Percentiles rank a stretch among this genome's conserved stretches.
phyloP scores from a whole-genome alignment of 345 rosid genomes.

The Pugionium cornutum region DNA sequence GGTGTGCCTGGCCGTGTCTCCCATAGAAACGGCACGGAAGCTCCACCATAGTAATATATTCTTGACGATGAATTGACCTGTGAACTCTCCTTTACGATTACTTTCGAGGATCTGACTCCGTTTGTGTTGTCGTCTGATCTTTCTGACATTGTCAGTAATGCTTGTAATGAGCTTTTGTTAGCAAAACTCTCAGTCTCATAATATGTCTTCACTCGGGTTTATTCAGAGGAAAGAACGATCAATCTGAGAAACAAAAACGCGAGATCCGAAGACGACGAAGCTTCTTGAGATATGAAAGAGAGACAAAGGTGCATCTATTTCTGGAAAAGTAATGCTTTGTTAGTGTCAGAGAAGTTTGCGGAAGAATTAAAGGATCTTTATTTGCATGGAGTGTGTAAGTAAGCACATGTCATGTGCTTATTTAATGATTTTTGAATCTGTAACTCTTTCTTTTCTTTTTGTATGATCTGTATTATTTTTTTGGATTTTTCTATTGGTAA shows the following conservation, averaged over 20 bases:
- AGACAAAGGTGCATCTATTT: conserved; percentile 34
- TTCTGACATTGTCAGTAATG: conserved; percentile 34
- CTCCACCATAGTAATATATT: conserved; percentile 64
- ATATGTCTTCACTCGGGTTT: conserved; percentile 1
- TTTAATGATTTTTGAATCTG: background rate
- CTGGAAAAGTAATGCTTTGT: conserved; percentile 35
- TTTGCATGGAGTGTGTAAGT: conserved; percentile 25
- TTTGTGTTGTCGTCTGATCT: background rate
- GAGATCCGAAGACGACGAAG: conserved; percentile 42
- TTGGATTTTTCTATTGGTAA: conserved; percentile 23
- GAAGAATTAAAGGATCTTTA: no score
- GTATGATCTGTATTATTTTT: conserved; percentile 10
- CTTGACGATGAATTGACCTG: conserved; percentile 61
- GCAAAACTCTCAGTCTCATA: background rate
- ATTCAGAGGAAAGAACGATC: conserved; percentile 7
- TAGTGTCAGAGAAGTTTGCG: conserved; percentile 39
- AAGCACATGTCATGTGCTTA: conserved; percentile 39
- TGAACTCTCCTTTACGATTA: conserved; percentile 63
- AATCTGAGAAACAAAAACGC: background rate
- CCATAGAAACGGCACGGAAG: conserved; percentile 73
- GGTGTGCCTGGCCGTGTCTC: conserved; percentile 91
- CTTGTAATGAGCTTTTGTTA: background rate
- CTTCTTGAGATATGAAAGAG: conserved; percentile 25
- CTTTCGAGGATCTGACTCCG: conserved; percentile 45
- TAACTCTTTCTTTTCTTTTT: background rate